phyloP scores from a whole-genome alignment of 1,139 yeast genomes.

The Suhomyces maxii region DNA sequence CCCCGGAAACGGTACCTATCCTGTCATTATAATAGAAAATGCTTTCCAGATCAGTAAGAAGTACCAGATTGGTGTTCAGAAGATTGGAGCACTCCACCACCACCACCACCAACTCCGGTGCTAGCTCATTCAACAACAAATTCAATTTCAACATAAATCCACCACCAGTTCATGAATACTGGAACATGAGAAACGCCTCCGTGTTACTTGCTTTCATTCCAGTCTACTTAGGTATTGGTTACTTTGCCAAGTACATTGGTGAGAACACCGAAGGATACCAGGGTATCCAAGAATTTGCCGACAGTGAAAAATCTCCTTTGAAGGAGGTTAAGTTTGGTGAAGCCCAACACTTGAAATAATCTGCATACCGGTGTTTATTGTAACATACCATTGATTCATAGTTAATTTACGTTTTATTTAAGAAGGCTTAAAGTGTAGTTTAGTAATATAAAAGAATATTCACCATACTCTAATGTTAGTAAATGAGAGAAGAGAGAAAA shows the following conservation, averaged over 20 bases:
- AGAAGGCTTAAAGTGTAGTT: too few relatives aligned
- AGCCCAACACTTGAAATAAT: conserved; percentile 26
- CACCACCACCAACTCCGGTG: conserved; percentile 22
- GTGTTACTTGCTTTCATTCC: conserved; percentile 43
- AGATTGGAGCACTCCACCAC: conserved; percentile 38
- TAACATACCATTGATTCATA: conserved; percentile 1
- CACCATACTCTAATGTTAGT: too few relatives aligned
- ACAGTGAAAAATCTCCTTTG: conserved; percentile 40
- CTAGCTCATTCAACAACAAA: conserved; percentile 42
- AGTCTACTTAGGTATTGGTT: conserved; percentile 35
- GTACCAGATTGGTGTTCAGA: conserved; percentile 22
- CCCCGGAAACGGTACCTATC: background rate
- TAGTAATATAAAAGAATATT: too few relatives aligned
- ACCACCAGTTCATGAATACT: conserved; percentile 51
- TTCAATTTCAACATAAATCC: conserved; percentile 46
- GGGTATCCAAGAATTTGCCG: conserved; percentile 37
- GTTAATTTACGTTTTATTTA: conserved; percentile 3
- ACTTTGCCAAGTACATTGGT: conserved; percentile 35
- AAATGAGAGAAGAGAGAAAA: too few relatives aligned
- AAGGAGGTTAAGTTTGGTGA: conserved; percentile 40
- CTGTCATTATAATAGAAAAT: conserved; percentile 13
- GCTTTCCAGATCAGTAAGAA: conserved; percentile 31
- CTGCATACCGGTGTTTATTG: conserved; percentile 1
- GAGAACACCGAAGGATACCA: conserved; percentile 27
- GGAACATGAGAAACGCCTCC: conserved; percentile 43